A percentile compares a stretch with the other conserved stretches of the same genome.
These are phyloP conservation scores for Leishmania guyanensis DNA, from an alignment of 208 protist species.

Conservation along the genomic window DNA sequence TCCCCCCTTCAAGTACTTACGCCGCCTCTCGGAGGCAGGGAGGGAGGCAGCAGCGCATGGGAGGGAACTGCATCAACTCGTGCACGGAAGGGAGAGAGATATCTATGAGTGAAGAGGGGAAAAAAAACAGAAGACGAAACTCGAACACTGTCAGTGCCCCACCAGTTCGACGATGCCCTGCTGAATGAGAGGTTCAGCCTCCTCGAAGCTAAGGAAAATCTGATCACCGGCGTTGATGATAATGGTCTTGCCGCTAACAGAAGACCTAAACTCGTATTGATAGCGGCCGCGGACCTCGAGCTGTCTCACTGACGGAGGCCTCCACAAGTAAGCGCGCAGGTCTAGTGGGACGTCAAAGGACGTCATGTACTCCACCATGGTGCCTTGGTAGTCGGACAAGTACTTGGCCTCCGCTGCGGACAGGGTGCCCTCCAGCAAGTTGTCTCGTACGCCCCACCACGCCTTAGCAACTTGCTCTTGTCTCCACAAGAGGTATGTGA, in stretches of 20 bases:
- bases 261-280: conserved; percentile 77
- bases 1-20: neutral
- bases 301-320: conserved; percentile 75
- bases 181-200: conserved; percentile 82
- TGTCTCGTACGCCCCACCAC: conserved; percentile 83
- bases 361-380: conserved; percentile 91
- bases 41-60: neutral
- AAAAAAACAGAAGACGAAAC: neutral
- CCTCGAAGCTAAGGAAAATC: conserved; percentile 75
- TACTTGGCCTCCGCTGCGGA: conserved; percentile 60
- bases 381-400: conserved; percentile 72
- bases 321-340: conserved; percentile 79
- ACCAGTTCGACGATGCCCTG: conserved; percentile 80
- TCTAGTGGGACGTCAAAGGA: conserved; percentile 83
- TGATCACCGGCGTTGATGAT: conserved; percentile 81
- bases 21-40: neutral
- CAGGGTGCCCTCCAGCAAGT: conserved; percentile 53
- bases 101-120: neutral
- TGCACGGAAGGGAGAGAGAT: neutral
- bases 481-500: conserved; percentile 83
- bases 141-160: conserved; percentile 4
- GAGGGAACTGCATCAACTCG: neutral
- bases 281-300: conserved; percentile 76
- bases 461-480: conserved; percentile 56
- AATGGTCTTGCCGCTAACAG: conserved; percentile 67